phyloP scores from a whole-genome alignment of 2,329 filamentous ascomycete species.

The Nannizzia gypsea region DNA sequence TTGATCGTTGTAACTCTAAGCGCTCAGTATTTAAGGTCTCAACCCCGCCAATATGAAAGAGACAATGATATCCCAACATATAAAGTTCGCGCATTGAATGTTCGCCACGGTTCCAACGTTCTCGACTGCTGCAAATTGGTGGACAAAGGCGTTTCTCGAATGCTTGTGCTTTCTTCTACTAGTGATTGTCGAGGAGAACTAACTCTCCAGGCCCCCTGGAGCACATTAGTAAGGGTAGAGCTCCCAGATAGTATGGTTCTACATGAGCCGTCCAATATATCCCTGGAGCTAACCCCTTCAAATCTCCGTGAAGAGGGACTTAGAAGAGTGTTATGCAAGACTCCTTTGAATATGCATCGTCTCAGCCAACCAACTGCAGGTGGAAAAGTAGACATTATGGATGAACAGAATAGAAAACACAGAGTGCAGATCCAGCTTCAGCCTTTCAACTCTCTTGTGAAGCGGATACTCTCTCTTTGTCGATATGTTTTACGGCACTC shows the following conservation, averaged over 20 bases:
- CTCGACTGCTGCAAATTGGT: conserved; percentile 60
- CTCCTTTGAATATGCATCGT: conserved; percentile 35
- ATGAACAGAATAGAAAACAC: conserved; percentile 51
- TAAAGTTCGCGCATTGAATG: conserved; percentile 22
- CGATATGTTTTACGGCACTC: conserved; percentile 51
- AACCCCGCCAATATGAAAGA: conserved; percentile 16
- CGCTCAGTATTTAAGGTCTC: conserved; percentile 4
- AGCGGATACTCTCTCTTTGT: conserved; percentile 49
- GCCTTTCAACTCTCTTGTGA: conserved; percentile 52
- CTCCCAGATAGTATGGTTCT: conserved; percentile 48
- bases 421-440: conserved; percentile 57
- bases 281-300: conserved; percentile 41
- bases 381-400: conserved; percentile 55
- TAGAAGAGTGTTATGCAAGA: conserved; percentile 35
- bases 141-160: conserved; percentile 55
- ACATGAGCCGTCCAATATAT: conserved; percentile 49
- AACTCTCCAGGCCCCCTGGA: conserved; percentile 66
- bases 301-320: conserved; percentile 43
- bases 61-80: conserved; percentile 4
- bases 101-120: conserved; percentile 54
- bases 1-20: conserved; percentile 37
- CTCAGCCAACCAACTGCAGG: conserved; percentile 48
- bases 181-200: conserved; percentile 53
- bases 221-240: conserved; percentile 53
- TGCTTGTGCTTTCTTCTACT: conserved; percentile 57